phyloP scores from a whole-genome alignment of 805 yeast species.

The Saccharomycopsis sp. region DNA sequence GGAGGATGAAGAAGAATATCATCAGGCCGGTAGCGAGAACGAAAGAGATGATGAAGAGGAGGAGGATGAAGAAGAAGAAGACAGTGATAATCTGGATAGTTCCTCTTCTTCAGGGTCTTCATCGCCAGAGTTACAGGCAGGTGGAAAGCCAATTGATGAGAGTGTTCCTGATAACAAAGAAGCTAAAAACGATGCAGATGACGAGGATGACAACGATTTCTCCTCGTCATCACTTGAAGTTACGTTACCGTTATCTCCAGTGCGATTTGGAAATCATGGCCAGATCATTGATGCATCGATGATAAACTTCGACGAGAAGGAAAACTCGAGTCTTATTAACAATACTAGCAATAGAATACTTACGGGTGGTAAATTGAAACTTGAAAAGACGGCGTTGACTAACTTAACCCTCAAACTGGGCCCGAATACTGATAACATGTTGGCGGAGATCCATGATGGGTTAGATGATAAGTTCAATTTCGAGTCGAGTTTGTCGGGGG shows the following conservation, averaged over 20 bases:
- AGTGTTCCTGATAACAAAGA: conserved; percentile 3
- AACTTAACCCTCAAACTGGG: not conserved
- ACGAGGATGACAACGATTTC: not conserved
- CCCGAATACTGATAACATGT: not conserved
- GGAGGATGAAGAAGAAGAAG: conserved; percentile 20
- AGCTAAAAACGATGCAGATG: conserved; percentile 15
- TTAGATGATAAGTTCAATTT: conserved; percentile 17
- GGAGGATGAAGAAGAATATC: not conserved
- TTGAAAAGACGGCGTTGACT: not conserved
- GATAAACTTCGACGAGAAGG: not conserved
- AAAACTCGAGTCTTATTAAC: not conserved
- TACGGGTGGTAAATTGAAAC: not conserved
- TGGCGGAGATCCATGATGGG: not conserved
- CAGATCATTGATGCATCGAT: not conserved
- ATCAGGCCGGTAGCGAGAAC: conserved; percentile 1
- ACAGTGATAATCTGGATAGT: no score
- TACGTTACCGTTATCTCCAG: not conserved
- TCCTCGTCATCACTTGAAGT: not conserved
- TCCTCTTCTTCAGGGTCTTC: not conserved
- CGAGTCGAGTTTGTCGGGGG: conserved; percentile 18
- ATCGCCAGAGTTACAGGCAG: not conserved
- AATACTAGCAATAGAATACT: not conserved
- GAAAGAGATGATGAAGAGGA: conserved; percentile 7
- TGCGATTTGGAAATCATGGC: not conserved
- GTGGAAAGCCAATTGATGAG: not conserved